Evolutionary conservation across 441 rosid species (phyloP), one percentile per base, ranked within the genome.

Genomic region (Gossypium lobatum): DNA sequence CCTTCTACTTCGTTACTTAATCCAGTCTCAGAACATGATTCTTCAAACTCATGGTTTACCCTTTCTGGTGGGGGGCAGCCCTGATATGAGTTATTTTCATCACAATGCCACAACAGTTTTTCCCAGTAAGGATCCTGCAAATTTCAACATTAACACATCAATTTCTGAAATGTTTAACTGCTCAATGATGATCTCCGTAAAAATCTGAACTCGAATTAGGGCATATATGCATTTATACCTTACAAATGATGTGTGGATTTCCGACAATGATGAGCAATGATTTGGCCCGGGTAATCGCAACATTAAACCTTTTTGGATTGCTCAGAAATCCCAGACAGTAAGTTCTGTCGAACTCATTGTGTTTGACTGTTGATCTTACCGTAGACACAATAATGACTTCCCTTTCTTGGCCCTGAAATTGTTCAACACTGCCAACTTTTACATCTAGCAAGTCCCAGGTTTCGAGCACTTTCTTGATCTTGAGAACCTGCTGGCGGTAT

Each of bases 391-490:
- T 81, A 45, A 88, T 83, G 17, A 88, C 88, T 73, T 85, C 78
- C 65, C 80, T 83, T 74, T 88, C 93, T 75, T 90, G 95, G 54
- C 95, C 95, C 76, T 90, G 95, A 66, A 90, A 90, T 66, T 90
- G 95, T 75, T 88, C 95, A 9, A 90, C 93, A 60, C 91, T 90
- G 59, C 95, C 93, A 68, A 88, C 91, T 78, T 85, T 88, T 18
- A 88, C 69, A 45, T 82, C 83, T 1, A 73, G 31, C 73, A 84
- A 76, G 42, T 81, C 89, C 31, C 75, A 61, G 64, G 54, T 77
- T 53, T 88, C 89, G 4, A 90, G 84, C 10, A 80, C 81, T 45
- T 77, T 85, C 83, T 85, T 85, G 64, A 88, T 61, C 62, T 88
- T 89, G 50, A 81, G 82, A 1, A 86, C 92, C 62, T 89, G 94